Evolutionary conservation across 106 monocot genomes (phyloP), one percentile per base, ranked within the genome.

Genomic region (Platanthera zijinensis): DNA sequence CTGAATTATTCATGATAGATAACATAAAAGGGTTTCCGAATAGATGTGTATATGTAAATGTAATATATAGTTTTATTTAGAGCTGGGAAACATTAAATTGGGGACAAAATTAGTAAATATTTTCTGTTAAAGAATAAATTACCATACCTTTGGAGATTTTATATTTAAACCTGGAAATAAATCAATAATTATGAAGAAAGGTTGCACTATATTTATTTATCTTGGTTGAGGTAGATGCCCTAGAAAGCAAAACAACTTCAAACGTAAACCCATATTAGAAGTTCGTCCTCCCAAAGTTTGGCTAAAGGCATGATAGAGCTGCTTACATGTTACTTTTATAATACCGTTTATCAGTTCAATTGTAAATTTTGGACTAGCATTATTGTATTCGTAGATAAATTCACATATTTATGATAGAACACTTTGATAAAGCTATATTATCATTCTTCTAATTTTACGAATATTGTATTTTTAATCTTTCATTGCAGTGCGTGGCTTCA

Each of bases 401-500:
- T 77, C 28, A 2, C 64, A 18, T 13, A 66, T 50, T 53, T 39
- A 53, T 52, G 74, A 8, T 25, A 53, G 52, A 53, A 12, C 12
- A 56, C 28, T 73, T 75, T 75, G 30, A 18, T 15, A 14, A 10
- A n/a, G 48, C 12, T 50, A 50, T 64, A 14, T n/a, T 49, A 77
- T 66, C 50, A 64, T 22, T 51, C 70, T 11, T 71, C 71, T 76
- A 47, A 81, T 81, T 51, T 22, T 75, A 13, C 30, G 45, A 70
- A 17, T 69, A 7, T 70, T 64, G 19, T 61, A 47, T 17, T 82
- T 39, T 71, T 69, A 52, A 67, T 51, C 8, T 73, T 51, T 76
- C 25, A 74, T 48, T 78, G 46, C 84, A 92, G 92, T 92, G 92
- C 79, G 92, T 92, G 52, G 92, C 92, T 79, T 89, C 92, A 72